Conservation (phyloP, 140 eudicot species). For the Senecio squalidus region DNA sequence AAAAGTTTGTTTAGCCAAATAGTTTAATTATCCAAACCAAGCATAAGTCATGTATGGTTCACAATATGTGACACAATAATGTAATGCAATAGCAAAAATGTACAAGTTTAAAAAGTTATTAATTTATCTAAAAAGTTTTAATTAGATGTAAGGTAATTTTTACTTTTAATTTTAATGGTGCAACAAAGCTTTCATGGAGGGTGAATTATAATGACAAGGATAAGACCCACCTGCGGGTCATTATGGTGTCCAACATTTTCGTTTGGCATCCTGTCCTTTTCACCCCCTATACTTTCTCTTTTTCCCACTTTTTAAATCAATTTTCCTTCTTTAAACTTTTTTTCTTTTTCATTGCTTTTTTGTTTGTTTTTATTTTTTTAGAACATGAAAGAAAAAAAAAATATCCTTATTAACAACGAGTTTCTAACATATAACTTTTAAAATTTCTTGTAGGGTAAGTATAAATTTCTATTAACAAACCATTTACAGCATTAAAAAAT, state of each 20-base stretch:
- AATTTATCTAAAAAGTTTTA: not conserved
- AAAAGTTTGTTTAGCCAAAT: not conserved
- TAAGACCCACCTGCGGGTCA: slow-evolving; percentile 32
- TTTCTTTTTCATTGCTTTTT: slow-evolving; percentile 6
- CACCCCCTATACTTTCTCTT: slow-evolving; percentile 20
- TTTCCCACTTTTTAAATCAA: slow-evolving; percentile 24
- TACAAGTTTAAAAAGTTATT: no score
- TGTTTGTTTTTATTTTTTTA: not conserved
- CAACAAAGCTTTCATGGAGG: slow-evolving; percentile 36
- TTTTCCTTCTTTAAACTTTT: slow-evolving; percentile 14
- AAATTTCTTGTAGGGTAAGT: no score
- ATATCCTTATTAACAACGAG: not conserved
- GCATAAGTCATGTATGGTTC: no score
- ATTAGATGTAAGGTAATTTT: not conserved
- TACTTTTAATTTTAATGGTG: slow-evolving; percentile 12
- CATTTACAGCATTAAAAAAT: no score
- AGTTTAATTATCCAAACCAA: not conserved
- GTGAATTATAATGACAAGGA: slow-evolving; percentile 30
- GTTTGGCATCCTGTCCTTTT: slow-evolving; percentile 28
- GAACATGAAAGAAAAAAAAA: not conserved
- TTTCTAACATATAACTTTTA: not conserved
- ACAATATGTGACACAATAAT: no score
- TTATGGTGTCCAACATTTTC: slow-evolving; percentile 28
- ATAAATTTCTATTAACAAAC: no score
- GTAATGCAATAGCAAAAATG: no score